Evolutionary conservation across 2,329 filamentous ascomycete species (phyloP).

Genomic region (Verticillium nubilum): DNA sequence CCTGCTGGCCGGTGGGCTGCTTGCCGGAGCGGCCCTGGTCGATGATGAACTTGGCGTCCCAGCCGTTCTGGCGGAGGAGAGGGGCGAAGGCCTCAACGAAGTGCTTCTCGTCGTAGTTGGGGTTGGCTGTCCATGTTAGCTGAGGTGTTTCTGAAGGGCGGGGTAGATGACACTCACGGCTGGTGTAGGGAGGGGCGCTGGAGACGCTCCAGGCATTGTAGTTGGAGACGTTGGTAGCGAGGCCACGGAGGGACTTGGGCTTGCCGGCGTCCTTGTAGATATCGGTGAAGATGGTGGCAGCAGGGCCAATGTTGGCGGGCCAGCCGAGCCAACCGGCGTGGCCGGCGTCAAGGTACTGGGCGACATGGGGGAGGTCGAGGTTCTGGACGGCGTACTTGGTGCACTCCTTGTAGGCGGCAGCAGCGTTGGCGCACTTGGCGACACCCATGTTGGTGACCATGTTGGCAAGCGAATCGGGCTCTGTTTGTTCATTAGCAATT

Average conservation of each 20-base stretch:
- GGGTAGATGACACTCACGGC: constrained; percentile 14
- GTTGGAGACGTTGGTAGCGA: constrained; percentile 50
- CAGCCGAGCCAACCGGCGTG: constrained; percentile 56
- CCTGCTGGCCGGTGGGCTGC: constrained; percentile 55
- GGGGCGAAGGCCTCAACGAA: constrained; percentile 61
- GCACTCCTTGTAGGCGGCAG: constrained; percentile 42
- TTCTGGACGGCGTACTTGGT: constrained; percentile 44
- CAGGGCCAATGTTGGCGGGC: constrained; percentile 45
- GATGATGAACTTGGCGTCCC: constrained; percentile 41
- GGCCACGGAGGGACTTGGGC: constrained; percentile 44
- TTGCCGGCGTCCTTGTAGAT: constrained; percentile 45
- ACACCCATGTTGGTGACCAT: constrained; percentile 43
- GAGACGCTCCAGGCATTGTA: constrained; percentile 45
- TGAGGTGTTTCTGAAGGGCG: not conserved
- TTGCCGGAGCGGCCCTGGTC: constrained; percentile 48
- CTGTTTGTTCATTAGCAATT: constrained; percentile 26
- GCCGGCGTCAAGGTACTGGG: constrained; percentile 51
- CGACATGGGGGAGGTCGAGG: constrained; percentile 49
- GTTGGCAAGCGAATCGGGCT: constrained; percentile 55
- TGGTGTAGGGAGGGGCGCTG: constrained; percentile 38
- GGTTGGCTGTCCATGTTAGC: constrained; percentile 30
- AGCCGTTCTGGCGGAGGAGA: constrained; percentile 45
- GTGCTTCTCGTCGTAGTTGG: constrained; percentile 46
- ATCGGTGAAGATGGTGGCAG: constrained; percentile 38
- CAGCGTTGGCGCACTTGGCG: constrained; percentile 34